Percentiles rank a stretch among this genome's conserved stretches.
Conservation (phyloP, 140 eudicot species). For the Ambrosia hybrid region DNA sequence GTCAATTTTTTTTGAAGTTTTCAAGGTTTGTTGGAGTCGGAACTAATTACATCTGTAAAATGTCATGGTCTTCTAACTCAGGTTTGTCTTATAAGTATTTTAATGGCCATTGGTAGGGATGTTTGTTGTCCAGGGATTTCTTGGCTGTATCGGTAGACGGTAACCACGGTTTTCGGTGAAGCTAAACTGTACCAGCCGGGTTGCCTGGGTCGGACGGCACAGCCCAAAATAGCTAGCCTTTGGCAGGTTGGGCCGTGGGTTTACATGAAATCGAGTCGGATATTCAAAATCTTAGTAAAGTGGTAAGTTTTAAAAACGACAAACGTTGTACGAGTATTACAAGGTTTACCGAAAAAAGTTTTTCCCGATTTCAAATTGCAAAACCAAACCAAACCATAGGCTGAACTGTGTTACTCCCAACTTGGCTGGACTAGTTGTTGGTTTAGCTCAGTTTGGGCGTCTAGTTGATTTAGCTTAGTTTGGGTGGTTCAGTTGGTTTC, state of each 20-base stretch:
- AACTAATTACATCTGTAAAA: constrained; percentile 6
- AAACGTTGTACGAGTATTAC: not conserved
- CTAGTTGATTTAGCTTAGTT: too few relatives aligned
- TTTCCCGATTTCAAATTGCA: not conserved
- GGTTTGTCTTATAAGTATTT: not conserved
- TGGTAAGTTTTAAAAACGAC: not conserved
- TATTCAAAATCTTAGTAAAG: not conserved
- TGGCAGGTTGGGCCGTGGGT: not conserved
- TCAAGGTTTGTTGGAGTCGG: not conserved
- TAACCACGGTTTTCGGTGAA: not conserved
- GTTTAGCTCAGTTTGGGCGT: too few relatives aligned
- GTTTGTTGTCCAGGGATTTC: not conserved
- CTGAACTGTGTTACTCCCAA: too few relatives aligned
- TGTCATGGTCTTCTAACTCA: not conserved
- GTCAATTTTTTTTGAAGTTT: not conserved
- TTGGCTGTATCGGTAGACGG: not conserved
- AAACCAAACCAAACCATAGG: not conserved
- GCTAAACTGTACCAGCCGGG: not conserved
- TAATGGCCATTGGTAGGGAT: not conserved
- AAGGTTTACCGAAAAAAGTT: too few relatives aligned
- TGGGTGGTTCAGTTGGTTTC: not conserved
- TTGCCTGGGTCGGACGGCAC: too few relatives aligned
- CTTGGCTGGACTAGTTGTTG: not conserved
- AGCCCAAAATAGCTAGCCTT: too few relatives aligned
- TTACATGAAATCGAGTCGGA: not conserved